Percentiles rank a stretch among this genome's conserved stretches.
Conservation (phyloP, 2,329 filamentous ascomycete genomes). For the Fusarium scirpi region DNA sequence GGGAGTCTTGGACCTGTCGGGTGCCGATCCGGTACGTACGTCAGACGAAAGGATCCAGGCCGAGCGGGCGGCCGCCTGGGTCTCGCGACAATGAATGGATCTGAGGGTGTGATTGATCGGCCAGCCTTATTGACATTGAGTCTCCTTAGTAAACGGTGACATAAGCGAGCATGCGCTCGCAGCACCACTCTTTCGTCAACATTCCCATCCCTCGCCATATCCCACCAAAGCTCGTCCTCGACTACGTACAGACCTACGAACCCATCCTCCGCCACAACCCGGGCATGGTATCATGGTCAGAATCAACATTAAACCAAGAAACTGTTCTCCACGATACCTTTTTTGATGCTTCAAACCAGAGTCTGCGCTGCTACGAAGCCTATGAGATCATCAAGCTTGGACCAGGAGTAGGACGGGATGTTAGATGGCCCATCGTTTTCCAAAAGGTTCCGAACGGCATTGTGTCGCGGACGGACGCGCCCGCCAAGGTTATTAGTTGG, state of each 20-base stretch:
- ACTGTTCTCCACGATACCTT: conserved; percentile 55
- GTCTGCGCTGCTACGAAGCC: conserved; percentile 50
- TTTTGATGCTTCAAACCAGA: conserved; percentile 51
- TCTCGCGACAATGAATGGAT: background rate
- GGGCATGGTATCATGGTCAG: conserved; percentile 51
- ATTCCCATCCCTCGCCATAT: conserved; percentile 56
- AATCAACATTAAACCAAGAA: conserved; percentile 47
- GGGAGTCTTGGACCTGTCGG: background rate
- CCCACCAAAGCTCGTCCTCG: conserved; percentile 52
- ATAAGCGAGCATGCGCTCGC: conserved; percentile 47
- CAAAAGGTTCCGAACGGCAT: conserved; percentile 57
- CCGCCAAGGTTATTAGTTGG: conserved; percentile 57
- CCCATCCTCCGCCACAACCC: conserved; percentile 57
- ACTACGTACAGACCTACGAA: conserved; percentile 55
- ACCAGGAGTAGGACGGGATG: conserved; percentile 54
- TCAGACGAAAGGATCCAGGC: conserved; percentile 5
- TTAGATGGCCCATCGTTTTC: conserved; percentile 58
- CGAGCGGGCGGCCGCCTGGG: background rate
- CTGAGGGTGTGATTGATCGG: background rate
- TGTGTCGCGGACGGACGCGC: conserved; percentile 55
- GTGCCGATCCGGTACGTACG: conserved; percentile 1
- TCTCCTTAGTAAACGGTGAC: background rate
- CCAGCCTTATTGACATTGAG: background rate
- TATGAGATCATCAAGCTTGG: conserved; percentile 52
- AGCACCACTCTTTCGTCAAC: conserved; percentile 52